Percentiles rank a stretch among this genome's conserved stretches.
Evolutionary conservation across 441 rosid species (phyloP).

Genomic region (California macrophylla): DNA sequence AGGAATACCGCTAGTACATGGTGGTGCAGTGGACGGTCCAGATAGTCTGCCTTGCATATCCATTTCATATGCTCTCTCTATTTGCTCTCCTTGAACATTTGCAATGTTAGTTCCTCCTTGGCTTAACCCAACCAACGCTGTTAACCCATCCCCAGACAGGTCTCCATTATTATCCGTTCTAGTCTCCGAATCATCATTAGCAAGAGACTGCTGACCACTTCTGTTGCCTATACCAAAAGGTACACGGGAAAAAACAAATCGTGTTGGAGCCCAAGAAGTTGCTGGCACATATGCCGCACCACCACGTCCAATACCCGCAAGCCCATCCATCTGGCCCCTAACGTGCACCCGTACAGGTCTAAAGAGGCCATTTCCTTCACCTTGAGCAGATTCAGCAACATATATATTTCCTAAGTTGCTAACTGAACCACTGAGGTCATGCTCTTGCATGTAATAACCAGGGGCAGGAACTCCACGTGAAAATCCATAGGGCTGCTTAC

Average conservation of each 20-base stretch:
- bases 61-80: slow-evolving; percentile 41
- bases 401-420: slow-evolving; percentile 54
- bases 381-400: slow-evolving; percentile 63
- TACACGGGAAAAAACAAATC: slow-evolving; percentile 80
- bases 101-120: slow-evolving; percentile 50
- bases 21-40: slow-evolving; percentile 42
- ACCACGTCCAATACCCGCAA: slow-evolving; percentile 80
- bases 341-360: slow-evolving; percentile 83
- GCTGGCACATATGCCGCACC: slow-evolving; percentile 75
- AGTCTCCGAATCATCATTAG: slow-evolving; percentile 72
- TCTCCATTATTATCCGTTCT: slow-evolving; percentile 69
- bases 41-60: slow-evolving; percentile 39
- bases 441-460: slow-evolving; percentile 64
- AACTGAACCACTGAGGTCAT: slow-evolving; percentile 43
- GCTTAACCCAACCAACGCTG: slow-evolving; percentile 77
- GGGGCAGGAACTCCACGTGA: slow-evolving; percentile 44
- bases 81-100: slow-evolving; percentile 45
- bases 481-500: slow-evolving; percentile 69
- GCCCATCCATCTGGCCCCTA: slow-evolving; percentile 87
- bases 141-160: slow-evolving; percentile 72
- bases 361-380: slow-evolving; percentile 58
- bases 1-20: slow-evolving; percentile 36
- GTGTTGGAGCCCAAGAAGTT: slow-evolving; percentile 78
- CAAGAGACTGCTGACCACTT: slow-evolving; percentile 64
- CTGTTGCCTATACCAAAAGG: slow-evolving; percentile 67